These are phyloP conservation scores for Chrysoporthe puriensis DNA, from an alignment of 2,329 filamentous ascomycete genomes.

Conservation along the genomic window DNA sequence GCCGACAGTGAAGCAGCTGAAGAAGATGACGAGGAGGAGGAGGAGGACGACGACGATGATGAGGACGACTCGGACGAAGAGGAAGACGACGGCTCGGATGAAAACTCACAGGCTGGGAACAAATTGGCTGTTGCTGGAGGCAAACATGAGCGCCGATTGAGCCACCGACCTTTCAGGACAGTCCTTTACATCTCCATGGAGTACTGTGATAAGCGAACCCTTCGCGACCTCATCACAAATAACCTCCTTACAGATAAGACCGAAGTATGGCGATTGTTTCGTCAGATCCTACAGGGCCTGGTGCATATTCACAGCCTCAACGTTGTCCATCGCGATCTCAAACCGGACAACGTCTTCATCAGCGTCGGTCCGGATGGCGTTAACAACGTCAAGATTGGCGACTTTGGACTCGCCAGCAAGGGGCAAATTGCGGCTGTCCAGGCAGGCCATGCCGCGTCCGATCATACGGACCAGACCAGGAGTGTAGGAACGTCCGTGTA, in stretches of 20 bases:
- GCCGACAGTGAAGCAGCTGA: constrained; percentile 44
- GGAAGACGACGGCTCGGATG: constrained; percentile 45
- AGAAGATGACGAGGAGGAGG: constrained; percentile 44
- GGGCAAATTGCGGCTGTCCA: constrained; percentile 74
- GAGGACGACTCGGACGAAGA: constrained; percentile 52
- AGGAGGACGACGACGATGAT: constrained; percentile 44
- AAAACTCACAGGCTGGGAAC: constrained; percentile 4
- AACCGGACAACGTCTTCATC: constrained; percentile 97
- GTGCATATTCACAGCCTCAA: constrained; percentile 87
- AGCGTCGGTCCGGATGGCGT: constrained; percentile 67
- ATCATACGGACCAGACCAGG: constrained; percentile 68
- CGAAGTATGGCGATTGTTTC: constrained; percentile 87
- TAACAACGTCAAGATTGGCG: constrained; percentile 92
- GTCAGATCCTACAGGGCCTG: constrained; percentile 88
- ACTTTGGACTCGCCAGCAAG: constrained; percentile 92
- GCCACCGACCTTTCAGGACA: constrained; percentile 63
- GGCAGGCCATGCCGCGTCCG: constrained; percentile 44
- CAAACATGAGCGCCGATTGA: constrained; percentile 36
- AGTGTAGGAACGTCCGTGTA: constrained; percentile 84
- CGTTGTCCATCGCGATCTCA: constrained; percentile 94
- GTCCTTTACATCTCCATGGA: constrained; percentile 99
- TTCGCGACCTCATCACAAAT: constrained; percentile 83
- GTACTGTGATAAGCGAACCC: constrained; percentile 91
- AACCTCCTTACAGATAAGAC: constrained; percentile 74
- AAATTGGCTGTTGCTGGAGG: constrained; percentile 21